Percentiles rank a stretch among this genome's conserved stretches.
These are phyloP conservation scores for Erysimum cheiranthoides DNA, from an alignment of 345 rosid genomes.

Conservation along the genomic window DNA sequence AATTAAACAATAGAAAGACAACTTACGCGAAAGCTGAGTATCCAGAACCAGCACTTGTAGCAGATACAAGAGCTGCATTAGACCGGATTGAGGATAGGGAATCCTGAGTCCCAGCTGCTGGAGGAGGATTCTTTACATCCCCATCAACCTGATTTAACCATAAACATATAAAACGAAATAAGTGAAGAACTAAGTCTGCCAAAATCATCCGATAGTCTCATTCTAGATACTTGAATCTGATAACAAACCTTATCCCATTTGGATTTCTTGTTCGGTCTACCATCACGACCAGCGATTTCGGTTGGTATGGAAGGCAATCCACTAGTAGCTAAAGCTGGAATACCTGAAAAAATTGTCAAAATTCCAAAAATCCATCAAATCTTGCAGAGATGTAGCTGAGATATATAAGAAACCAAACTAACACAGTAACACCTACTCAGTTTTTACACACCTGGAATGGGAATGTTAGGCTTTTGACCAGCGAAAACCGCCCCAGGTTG, in stretches of 20 bases:
- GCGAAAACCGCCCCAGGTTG: constrained; percentile 63
- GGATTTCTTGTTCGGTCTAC: constrained; percentile 85
- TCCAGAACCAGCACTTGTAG: constrained; percentile 83
- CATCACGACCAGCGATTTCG: constrained; percentile 59
- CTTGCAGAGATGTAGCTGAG: constrained; percentile 1
- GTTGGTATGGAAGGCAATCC: constrained; percentile 53
- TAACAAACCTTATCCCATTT: constrained; percentile 90
- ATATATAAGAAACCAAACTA: constrained; percentile 13
- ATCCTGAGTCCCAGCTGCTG: constrained; percentile 65
- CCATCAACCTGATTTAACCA: constrained; percentile 70
- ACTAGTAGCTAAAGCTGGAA: constrained; percentile 52
- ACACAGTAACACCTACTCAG: constrained; percentile 15
- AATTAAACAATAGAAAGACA: constrained; percentile 1
- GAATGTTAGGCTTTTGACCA: constrained; percentile 62
- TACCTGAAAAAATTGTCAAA: constrained; percentile 43
- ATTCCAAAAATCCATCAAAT: constrained; percentile 16
- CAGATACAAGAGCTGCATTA: constrained; percentile 65
- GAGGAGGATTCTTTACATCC: constrained; percentile 64
- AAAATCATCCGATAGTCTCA: background rate
- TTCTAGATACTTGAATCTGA: constrained; percentile 1
- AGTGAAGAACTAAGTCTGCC: background rate
- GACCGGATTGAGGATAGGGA: constrained; percentile 61
- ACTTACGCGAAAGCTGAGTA: constrained; percentile 91
- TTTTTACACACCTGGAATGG: constrained; percentile 63
- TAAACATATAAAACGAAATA: constrained; percentile 23